Evolutionary conservation across 192 early-diverging fungal species (phyloP).

Genomic region (Coemansia sp.): DNA sequence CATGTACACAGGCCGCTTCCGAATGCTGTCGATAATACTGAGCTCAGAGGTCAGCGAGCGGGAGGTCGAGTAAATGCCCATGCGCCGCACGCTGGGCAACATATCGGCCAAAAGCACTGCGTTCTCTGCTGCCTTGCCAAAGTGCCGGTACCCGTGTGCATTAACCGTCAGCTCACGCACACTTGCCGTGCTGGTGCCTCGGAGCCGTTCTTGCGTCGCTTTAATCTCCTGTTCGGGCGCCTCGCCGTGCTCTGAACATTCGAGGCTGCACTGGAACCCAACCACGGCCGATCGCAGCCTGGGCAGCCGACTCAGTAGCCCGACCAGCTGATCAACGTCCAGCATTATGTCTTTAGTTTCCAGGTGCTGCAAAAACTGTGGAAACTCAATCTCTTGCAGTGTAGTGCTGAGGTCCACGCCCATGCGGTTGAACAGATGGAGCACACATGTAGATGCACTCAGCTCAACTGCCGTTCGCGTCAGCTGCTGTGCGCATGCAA

Average conservation of each 20-base stretch:
- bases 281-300: background rate
- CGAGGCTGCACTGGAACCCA: background rate
- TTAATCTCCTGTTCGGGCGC: background rate
- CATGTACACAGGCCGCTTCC: background rate
- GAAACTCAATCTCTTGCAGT: background rate
- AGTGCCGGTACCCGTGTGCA: background rate
- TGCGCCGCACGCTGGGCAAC: background rate
- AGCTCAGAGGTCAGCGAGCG: background rate
- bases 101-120: constrained; percentile 2
- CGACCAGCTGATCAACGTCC: background rate
- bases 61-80: background rate
- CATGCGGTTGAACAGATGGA: background rate
- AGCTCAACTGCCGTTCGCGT: background rate
- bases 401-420: background rate
- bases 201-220: background rate
- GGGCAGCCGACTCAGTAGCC: background rate
- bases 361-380: constrained; percentile 1
- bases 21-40: background rate
- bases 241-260: background rate
- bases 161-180: background rate
- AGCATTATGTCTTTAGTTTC: background rate
- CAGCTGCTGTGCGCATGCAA: background rate
- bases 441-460: background rate
- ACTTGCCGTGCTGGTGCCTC: background rate
- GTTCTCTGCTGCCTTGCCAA: background rate